A percentile compares a stretch with the other conserved stretches of the same genome.
These are phyloP conservation scores for Patellifolia procumbens DNA, from an alignment of 179 eudicot species.

Conservation along the genomic window DNA sequence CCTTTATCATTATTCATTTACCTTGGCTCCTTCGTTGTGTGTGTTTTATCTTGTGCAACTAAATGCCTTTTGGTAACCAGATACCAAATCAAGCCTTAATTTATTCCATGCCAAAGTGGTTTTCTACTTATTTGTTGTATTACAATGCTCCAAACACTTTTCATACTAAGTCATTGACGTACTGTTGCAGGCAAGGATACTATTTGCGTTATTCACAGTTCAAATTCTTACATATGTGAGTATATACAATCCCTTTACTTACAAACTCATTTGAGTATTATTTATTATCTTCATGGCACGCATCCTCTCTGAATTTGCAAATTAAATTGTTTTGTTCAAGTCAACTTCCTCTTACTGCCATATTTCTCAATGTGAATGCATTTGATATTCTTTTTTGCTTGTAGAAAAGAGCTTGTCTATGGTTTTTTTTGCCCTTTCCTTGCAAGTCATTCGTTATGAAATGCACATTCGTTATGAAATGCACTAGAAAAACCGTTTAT, in stretches of 20 bases:
- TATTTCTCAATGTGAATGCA: too few relatives aligned
- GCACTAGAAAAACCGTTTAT: too few relatives aligned
- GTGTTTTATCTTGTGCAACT: background rate
- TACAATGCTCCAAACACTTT: background rate
- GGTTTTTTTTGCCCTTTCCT: too few relatives aligned
- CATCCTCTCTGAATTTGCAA: background rate
- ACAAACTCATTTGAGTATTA: background rate
- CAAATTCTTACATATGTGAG: slow-evolving; percentile 15
- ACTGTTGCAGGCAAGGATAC: slow-evolving; percentile 11
- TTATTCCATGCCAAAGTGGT: background rate
- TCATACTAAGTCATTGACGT: background rate
- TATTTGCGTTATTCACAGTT: background rate
- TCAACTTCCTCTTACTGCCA: too few relatives aligned
- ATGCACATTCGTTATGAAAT: too few relatives aligned
- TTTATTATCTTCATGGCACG: background rate
- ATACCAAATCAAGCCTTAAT: background rate
- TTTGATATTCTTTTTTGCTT: too few relatives aligned
- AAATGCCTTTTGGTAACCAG: background rate
- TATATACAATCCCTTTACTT: background rate
- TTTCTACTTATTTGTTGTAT: background rate
- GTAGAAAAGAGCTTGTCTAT: too few relatives aligned
- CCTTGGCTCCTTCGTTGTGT: background rate
- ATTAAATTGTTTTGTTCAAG: too few relatives aligned
- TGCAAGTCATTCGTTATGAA: too few relatives aligned
- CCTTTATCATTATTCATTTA: too few relatives aligned